Base-by-base conservation (phyloP, 805 yeast genomes). In the Candida suzukii region DNA sequence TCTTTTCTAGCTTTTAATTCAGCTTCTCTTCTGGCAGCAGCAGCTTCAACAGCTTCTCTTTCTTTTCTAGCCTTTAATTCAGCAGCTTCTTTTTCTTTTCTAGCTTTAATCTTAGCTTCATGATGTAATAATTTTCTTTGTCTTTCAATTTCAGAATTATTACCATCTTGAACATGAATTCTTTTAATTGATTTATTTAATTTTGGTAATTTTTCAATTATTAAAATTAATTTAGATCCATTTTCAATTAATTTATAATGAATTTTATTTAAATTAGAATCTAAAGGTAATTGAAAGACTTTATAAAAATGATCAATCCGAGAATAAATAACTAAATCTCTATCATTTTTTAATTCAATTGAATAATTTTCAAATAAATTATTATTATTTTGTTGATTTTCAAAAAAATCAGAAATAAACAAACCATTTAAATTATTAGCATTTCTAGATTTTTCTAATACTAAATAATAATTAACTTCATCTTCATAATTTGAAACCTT, bases 1-100 rank as follows among this genome's bases (percentile, higher is more conserved):
- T 34, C 37, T 16, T 25, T 6, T 16, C 13, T 24, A 18, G 29
- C 37, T 12, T 17, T 24, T 14, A 18, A 12, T 51, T 73, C 76
- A 3, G 86, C 82, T 52, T 83, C 82, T 39, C 67, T 72, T 56
- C 70, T 75, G 24, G 67, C 57, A n/a, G n/a, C n/a, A n/a, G n/a
- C n/a, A n/a, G n/a, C 9, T 63, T 58, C 66, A 88, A 67, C 56
- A 87, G n/a, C n/a, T n/a, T n/a, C 95, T 5, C 20, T 19, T 30
- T 30, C 27, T 21, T 21, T 3, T 33, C 27, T 20, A 21, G 36
- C 36, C 14, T 33, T 12, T 3, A 21, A 21, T 4, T 33, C 27
- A 21, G 36, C 30, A 7, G 18, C 27, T 24, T 24, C 26, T 24
- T 8, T 11, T 24, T 27, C 30, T n/a, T 19, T 7, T 31, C 35